phyloP scores from a whole-genome alignment of 1,139 yeast genomes.

The Yamadazyma songkhlaensis region DNA sequence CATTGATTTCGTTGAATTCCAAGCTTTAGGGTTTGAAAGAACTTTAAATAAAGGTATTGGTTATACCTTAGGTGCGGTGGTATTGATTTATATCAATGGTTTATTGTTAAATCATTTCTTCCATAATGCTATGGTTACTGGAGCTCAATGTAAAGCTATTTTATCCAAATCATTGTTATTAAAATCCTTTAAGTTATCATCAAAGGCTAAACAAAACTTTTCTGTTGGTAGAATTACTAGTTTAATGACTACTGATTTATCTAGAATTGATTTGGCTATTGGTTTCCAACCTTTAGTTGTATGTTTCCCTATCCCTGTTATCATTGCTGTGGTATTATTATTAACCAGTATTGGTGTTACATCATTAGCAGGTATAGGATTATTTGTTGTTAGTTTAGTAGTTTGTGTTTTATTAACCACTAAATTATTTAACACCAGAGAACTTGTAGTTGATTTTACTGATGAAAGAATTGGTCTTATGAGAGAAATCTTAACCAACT shows the following conservation, averaged over 20 bases:
- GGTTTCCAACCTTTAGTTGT: constrained; percentile 46
- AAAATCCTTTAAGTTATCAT: constrained; percentile 38
- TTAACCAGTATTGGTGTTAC: constrained; percentile 37
- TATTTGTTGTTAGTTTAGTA: constrained; percentile 38
- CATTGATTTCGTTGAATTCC: constrained; percentile 40
- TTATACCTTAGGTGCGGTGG: constrained; percentile 39
- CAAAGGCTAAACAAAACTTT: constrained; percentile 33
- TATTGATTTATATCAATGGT: constrained; percentile 39
- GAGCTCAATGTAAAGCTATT: constrained; percentile 43
- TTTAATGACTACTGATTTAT: constrained; percentile 44
- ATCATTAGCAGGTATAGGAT: constrained; percentile 43
- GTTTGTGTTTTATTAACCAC: constrained; percentile 37
- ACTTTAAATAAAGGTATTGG: constrained; percentile 39
- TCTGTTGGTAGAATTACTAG: constrained; percentile 43
- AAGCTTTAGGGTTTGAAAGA: constrained; percentile 32
- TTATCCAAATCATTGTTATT: constrained; percentile 38
- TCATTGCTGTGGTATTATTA: constrained; percentile 37
- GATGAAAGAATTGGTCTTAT: constrained; percentile 44
- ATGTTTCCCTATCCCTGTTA: constrained; percentile 46
- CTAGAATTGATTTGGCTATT: constrained; percentile 45
- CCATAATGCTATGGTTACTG: constrained; percentile 46
- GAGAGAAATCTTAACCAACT: constrained; percentile 42
- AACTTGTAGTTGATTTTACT: constrained; percentile 36
- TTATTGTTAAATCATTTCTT: constrained; percentile 42
- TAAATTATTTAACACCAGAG: constrained; percentile 35